A percentile compares a stretch with the other conserved stretches of the same genome.
Evolutionary conservation across 768 basidiomycete genomes (phyloP).

Genomic region (Collybiopsis confluens): DNA sequence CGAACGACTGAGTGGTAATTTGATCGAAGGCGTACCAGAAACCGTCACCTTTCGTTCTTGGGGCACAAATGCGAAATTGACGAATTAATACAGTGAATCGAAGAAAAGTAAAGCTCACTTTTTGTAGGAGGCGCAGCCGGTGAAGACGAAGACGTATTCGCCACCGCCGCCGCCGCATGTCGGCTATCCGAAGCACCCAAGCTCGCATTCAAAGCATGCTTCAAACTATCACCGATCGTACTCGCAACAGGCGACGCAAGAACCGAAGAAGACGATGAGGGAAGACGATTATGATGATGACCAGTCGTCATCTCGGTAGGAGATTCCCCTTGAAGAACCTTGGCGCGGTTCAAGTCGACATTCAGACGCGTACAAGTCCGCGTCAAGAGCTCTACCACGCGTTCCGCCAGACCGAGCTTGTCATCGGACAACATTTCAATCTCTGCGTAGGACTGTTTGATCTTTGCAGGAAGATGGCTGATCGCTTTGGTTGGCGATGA

Average conservation of each 20-base stretch:
- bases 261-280: not conserved
- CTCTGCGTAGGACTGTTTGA: slow-evolving; percentile 41
- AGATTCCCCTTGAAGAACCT: slow-evolving; percentile 42
- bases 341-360: slow-evolving; percentile 42
- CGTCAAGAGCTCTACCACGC: slow-evolving; percentile 43
- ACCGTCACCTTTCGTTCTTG: slow-evolving; percentile 39
- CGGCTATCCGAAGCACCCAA: not conserved
- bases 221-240: not conserved
- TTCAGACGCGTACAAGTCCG: slow-evolving; percentile 47
- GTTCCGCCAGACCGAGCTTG: slow-evolving; percentile 43
- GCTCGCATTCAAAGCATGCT: not conserved
- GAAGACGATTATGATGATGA: not conserved
- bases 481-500: slow-evolving; percentile 34
- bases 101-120: slow-evolving; percentile 23
- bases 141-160: slow-evolving; percentile 24
- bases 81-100: not conserved
- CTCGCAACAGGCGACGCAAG: not conserved
- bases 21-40: slow-evolving; percentile 33
- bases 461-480: slow-evolving; percentile 33
- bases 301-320: slow-evolving; percentile 12
- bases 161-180: slow-evolving; percentile 19
- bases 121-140: slow-evolving; percentile 32
- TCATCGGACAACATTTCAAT: slow-evolving; percentile 41
- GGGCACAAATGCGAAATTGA: not conserved
- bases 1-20: slow-evolving; percentile 25